A percentile compares a stretch with the other conserved stretches of the same genome.
Conservation (phyloP, 2,329 filamentous ascomycete genomes). For the Fusarium palustre region DNA sequence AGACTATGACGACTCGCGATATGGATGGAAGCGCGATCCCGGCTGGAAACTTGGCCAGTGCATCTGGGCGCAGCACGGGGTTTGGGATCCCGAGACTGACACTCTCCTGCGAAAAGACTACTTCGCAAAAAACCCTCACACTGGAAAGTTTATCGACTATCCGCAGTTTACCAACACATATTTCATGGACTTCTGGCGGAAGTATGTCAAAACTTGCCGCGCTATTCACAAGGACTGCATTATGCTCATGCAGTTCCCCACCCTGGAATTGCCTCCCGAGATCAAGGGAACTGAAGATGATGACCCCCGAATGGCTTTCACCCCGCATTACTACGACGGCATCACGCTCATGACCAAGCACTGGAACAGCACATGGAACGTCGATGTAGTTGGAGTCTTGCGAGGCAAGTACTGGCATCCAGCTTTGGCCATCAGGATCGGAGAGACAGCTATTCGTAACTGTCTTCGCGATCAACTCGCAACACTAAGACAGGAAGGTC, state of each 20-base stretch:
- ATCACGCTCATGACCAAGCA: slow-evolving; percentile 98
- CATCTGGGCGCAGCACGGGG: slow-evolving; percentile 94
- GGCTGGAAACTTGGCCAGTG: slow-evolving; percentile 95
- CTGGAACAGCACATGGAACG: slow-evolving; percentile 98
- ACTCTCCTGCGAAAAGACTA: slow-evolving; percentile 85
- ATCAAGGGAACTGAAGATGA: slow-evolving; percentile 91
- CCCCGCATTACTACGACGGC: slow-evolving; percentile 96
- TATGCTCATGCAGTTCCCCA: slow-evolving; percentile 90
- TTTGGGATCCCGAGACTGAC: slow-evolving; percentile 89
- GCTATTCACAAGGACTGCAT: slow-evolving; percentile 82
- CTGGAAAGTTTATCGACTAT: slow-evolving; percentile 80
- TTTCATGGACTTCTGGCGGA: slow-evolving; percentile 87
- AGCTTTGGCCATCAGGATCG: slow-evolving; percentile 91
- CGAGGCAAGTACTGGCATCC: slow-evolving; percentile 89
- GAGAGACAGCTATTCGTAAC: slow-evolving; percentile 93
- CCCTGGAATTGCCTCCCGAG: slow-evolving; percentile 88
- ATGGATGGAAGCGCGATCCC: slow-evolving; percentile 89
- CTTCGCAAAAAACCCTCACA: slow-evolving; percentile 82
- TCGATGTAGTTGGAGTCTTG: slow-evolving; percentile 92
- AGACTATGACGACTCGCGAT: slow-evolving; percentile 86
- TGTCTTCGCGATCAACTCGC: slow-evolving; percentile 90
- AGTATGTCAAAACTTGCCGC: slow-evolving; percentile 80
- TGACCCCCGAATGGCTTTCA: slow-evolving; percentile 89
- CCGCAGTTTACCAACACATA: slow-evolving; percentile 90
- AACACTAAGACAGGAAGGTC: slow-evolving; percentile 84